Base-by-base conservation (phyloP, 23 red algal genomes). In the Gracilaria gracilis region DNA sequence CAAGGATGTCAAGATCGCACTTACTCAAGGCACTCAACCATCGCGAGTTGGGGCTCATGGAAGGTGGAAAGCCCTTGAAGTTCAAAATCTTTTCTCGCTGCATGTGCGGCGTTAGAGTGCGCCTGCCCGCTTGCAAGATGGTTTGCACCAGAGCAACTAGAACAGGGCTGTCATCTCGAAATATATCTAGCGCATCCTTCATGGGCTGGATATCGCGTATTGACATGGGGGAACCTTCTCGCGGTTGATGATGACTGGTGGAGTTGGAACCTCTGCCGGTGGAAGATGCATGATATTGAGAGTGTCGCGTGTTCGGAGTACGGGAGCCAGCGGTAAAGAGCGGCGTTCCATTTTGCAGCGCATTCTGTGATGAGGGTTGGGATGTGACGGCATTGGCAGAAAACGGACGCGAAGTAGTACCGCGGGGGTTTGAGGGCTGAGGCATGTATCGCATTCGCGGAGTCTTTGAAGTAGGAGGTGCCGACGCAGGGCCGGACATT, bases 1-100 rank as follows among this genome's bases (percentile, higher is more conserved):
- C 83, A 71, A 87, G 61, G 36, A 87, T 87, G 36, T 87, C 83
- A 19, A 87, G 67, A 87, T 87, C 83, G 38, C 24, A 20, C 65
- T 87, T 87, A 29, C 47, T 87, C 47, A 87, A 36, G 42, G 62
- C 48, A 13, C n/a, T 46, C 13, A 87, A 28, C 62, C 46, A 69
- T 38, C 66, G 38, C 19, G 62, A 39, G 33, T 72, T 75, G 7
- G 42, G 42, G 51, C n/a, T 25, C 21, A 23, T 28, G n/a, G 55
- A 42, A 6, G 20, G 38, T 17, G 42, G 24, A 75, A 87, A 87
- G 14, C 83, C 83, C 47, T 87, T 87, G 64, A 87, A 87, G 48
- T 87, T 73, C 39, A 87, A 61, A 65, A 87, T 87, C 48, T 74
- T 35, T 35, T 71, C 62, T 8, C 83, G 83, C 66, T 87, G 83